A percentile compares a stretch with the other conserved stretches of the same genome.
Evolutionary conservation across 768 basidiomycete genomes (phyloP).

Genomic region (Kwoniella mangroviensis): DNA sequence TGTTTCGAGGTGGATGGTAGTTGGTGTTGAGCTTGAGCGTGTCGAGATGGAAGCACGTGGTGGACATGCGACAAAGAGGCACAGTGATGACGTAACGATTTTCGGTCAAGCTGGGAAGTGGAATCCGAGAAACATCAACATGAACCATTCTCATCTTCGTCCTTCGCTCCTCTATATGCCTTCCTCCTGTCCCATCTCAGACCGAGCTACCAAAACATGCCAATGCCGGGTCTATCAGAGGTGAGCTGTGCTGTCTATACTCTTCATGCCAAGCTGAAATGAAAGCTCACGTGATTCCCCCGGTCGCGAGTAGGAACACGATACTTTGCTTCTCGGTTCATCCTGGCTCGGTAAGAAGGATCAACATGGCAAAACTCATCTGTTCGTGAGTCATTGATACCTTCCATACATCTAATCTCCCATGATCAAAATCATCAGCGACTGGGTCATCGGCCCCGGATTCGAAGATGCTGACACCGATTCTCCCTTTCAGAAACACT

Average conservation of each 20-base stretch:
- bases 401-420: background rate
- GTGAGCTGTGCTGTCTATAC: background rate
- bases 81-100: too few species aligned
- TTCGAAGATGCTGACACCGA: background rate
- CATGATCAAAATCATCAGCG: too few species aligned
- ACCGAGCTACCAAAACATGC: background rate
- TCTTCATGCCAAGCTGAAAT: background rate
- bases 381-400: conserved; percentile 19
- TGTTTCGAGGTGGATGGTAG: too few species aligned
- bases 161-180: too few species aligned
- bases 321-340: conserved; percentile 23
- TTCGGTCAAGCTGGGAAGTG: too few species aligned
- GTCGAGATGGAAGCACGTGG: too few species aligned
- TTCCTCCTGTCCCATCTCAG: too few species aligned
- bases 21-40: too few species aligned
- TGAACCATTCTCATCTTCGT: background rate
- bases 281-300: conserved; percentile 6
- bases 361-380: conserved; percentile 10
- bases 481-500: conserved; percentile 31
- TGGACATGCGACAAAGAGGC: too few species aligned
- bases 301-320: conserved; percentile 18
- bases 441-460: background rate
- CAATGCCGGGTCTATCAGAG: background rate
- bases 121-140: background rate
- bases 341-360: conserved; percentile 35